Percentiles rank a stretch among this genome's conserved stretches.
Evolutionary conservation across 192 early-diverging fungal genomes (phyloP).

Genomic region (Entomortierella beljakovae): DNA sequence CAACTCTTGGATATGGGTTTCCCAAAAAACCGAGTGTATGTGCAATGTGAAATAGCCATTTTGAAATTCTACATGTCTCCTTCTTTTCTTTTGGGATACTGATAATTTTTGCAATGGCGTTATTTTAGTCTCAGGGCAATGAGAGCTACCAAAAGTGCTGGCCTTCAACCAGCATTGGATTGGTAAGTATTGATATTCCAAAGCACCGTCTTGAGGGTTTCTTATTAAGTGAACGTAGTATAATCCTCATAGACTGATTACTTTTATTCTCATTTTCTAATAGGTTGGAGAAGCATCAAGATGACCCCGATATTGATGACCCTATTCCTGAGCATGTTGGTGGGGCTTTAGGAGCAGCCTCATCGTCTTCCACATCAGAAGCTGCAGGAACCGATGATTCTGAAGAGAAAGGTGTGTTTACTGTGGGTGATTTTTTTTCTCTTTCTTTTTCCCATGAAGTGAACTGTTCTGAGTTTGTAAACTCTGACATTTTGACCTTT

Average conservation of each 20-base stretch:
- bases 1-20: conserved; percentile 78
- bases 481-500: background rate
- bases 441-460: background rate
- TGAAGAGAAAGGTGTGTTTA: conserved; percentile 22
- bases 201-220: too few species aligned
- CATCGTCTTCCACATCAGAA: conserved; percentile 19
- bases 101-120: background rate
- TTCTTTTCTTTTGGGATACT: too few species aligned
- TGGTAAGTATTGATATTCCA: conserved; percentile 74
- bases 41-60: background rate
- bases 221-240: too few species aligned
- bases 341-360: conserved; percentile 30
- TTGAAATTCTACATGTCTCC: too few species aligned
- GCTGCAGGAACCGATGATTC: conserved; percentile 43
- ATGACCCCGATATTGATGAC: conserved; percentile 76
- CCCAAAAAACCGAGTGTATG: conserved; percentile 69
- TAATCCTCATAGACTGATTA: too few species aligned
- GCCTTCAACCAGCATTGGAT: conserved; percentile 88
- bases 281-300: conserved; percentile 78
- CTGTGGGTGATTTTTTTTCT: background rate
- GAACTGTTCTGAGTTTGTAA: background rate
- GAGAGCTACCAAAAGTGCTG: conserved; percentile 77
- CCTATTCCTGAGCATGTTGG: conserved; percentile 56
- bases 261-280: background rate
- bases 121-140: conserved; percentile 62